Evolutionary conservation across 305 asterid species (phyloP).

Genomic region (Solanum aculeatissimum): DNA sequence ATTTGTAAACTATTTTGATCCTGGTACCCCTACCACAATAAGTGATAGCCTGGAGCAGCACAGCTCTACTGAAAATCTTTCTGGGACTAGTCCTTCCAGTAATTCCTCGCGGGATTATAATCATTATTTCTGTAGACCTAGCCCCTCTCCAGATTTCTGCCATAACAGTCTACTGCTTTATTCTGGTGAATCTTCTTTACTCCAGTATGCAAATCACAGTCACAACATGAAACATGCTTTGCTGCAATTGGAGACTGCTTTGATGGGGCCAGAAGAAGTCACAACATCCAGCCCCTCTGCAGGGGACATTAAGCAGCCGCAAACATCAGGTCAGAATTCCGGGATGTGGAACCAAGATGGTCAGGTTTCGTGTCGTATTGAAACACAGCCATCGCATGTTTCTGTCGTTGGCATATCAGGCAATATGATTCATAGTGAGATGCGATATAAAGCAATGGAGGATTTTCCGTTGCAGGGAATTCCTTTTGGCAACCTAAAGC

Average conservation of each 20-base stretch:
- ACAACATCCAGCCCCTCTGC: constrained; percentile 18
- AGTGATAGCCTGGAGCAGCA: constrained; percentile 38
- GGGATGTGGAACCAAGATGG: constrained; percentile 31
- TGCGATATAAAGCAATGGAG: constrained; percentile 17
- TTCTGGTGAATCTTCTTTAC: constrained; percentile 16
- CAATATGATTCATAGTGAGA: constrained; percentile 13
- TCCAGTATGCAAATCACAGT: constrained; percentile 20
- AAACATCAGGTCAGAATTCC: constrained; percentile 28
- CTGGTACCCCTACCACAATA: constrained; percentile 21
- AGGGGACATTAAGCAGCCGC: constrained; percentile 22
- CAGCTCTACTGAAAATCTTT: constrained; percentile 35
- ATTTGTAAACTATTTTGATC: constrained; percentile 33
- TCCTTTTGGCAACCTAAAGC: constrained; percentile 42
- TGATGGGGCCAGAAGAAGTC: constrained; percentile 51
- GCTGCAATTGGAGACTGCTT: constrained; percentile 47
- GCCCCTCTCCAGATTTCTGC: constrained; percentile 15
- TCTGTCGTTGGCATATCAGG: constrained; percentile 15
- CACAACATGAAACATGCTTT: constrained; percentile 31
- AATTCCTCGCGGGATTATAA: constrained; percentile 31
- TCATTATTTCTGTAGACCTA: constrained; percentile 19
- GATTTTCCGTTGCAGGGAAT: constrained; percentile 18
- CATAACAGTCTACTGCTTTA: constrained; percentile 15
- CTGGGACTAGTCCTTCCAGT: constrained; percentile 34
- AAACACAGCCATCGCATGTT: constrained; percentile 18
- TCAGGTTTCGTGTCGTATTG: constrained; percentile 17